Conservation (phyloP, 495 filamentous ascomycete genomes). For the Lasiosphaeria ovina region DNA sequence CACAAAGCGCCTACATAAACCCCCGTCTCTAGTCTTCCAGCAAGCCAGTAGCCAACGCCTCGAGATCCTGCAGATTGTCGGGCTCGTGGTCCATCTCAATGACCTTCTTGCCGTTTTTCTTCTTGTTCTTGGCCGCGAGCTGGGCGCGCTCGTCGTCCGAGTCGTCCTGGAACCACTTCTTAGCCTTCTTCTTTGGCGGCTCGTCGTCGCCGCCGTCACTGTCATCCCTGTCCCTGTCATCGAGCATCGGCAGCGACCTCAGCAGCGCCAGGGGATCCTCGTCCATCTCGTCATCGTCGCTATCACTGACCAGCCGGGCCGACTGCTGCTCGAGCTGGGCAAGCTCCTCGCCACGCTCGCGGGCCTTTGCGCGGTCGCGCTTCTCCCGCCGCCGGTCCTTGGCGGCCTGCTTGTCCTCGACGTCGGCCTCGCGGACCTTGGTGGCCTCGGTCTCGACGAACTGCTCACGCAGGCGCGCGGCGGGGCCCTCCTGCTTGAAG, state of each 20-base stretch:
- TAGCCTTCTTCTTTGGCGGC: conserved; percentile 43
- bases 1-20: neutral
- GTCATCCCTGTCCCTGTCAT: conserved; percentile 21
- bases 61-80: conserved; percentile 85
- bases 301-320: conserved; percentile 10
- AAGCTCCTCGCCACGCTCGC: conserved; percentile 59
- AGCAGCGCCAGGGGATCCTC: conserved; percentile 52
- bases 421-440: conserved; percentile 73
- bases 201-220: conserved; percentile 34
- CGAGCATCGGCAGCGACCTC: conserved; percentile 46
- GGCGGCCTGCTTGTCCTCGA: conserved; percentile 74
- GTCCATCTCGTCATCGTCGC: conserved; percentile 27
- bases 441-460: conserved; percentile 73
- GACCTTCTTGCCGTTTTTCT: conserved; percentile 48
- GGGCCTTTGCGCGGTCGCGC: conserved; percentile 77
- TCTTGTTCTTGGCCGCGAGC: conserved; percentile 42
- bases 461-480: conserved; percentile 67
- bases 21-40: conserved; percentile 51
- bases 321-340: conserved; percentile 40
- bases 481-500: conserved; percentile 71
- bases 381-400: conserved; percentile 82
- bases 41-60: conserved; percentile 80
- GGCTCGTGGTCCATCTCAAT: conserved; percentile 62
- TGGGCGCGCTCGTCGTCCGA: conserved; percentile 39
- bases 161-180: conserved; percentile 51